Evolutionary conservation across 805 yeast genomes (phyloP), one percentile per base, ranked within the genome.

Genomic region (Ogataea paradorogensis): DNA sequence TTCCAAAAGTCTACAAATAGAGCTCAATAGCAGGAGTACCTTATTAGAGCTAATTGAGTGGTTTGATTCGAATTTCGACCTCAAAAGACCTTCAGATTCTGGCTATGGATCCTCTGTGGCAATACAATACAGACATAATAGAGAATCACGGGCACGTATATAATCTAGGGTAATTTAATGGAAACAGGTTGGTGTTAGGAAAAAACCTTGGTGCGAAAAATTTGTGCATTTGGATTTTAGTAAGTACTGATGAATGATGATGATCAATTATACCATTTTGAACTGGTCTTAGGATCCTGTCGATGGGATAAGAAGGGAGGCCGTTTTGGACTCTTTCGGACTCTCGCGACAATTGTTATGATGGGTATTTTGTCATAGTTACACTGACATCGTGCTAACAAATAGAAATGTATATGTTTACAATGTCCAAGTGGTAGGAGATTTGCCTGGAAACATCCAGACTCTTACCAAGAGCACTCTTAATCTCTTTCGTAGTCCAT

Each of bases 361-460:
- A 76, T 67, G 61, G 82, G 84, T 76, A 82, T 70, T 46, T 50
- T 41, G 91, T 84, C 90, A 84, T 84, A 84, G 90, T 83, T 83
- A 83, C 90, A 82, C 90, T 82, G 90, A 82, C 43, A 26, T 28
- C 38, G 31, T 35, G 31, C 40, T 41, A 41, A 41, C 37, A 16
- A 21, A 14, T 27, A 37, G 40, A 15, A 24, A 18, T 27, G 25
- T 18, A 23, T 7, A 9, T 21, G 24, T 23, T 23, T 11, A 23
- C 9, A 23, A 23, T 9, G 20, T 18, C 20, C 20, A 18, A 18
- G 20, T 18, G 20, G 20, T 6, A 6, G 6, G 20, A 18, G 6
- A 18, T 18, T 18, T 4, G 20, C 20, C 6, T 18, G 20, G 20
- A 18, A 18, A 18, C 20, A 6, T 18, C 20, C 20, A n/a, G n/a